Evolutionary conservation across 306 rosid species (phyloP).

Genomic region (Malus sieversii): DNA sequence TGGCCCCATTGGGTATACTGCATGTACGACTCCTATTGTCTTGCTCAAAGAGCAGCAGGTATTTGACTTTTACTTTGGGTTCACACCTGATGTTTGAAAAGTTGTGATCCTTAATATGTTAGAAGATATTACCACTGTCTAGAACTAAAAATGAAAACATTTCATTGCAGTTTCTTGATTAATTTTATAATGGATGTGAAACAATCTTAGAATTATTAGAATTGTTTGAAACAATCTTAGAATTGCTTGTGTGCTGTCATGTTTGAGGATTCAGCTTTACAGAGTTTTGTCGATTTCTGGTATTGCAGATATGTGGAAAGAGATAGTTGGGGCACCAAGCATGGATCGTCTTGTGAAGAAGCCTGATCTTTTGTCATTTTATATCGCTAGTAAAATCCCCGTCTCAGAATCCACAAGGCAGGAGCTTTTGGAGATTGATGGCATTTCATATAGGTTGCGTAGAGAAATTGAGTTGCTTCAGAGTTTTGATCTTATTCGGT

Average conservation of each 20-base stretch:
- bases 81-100: background rate
- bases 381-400: slow-evolving; percentile 90
- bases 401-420: slow-evolving; percentile 93
- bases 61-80: slow-evolving; percentile 25
- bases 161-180: background rate
- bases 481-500: slow-evolving; percentile 64
- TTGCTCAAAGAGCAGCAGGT: slow-evolving; percentile 87
- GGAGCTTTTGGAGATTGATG: slow-evolving; percentile 88
- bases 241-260: background rate
- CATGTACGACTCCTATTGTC: slow-evolving; percentile 85
- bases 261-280: background rate
- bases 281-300: background rate
- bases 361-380: slow-evolving; percentile 77
- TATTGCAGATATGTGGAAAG: slow-evolving; percentile 86
- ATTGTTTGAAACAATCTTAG: background rate
- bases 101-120: background rate
- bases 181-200: background rate
- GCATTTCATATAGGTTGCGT: slow-evolving; percentile 82
- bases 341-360: slow-evolving; percentile 73
- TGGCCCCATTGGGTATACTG: slow-evolving; percentile 85
- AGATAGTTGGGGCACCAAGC: slow-evolving; percentile 64
- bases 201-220: background rate
- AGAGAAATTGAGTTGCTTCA: slow-evolving; percentile 87
- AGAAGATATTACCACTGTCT: background rate
- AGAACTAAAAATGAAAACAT: background rate